Percentiles rank a stretch among this genome's conserved stretches.
These are phyloP conservation scores for Trichothecium sympodiale DNA, from an alignment of 2,329 filamentous ascomycete species.

Conservation along the genomic window DNA sequence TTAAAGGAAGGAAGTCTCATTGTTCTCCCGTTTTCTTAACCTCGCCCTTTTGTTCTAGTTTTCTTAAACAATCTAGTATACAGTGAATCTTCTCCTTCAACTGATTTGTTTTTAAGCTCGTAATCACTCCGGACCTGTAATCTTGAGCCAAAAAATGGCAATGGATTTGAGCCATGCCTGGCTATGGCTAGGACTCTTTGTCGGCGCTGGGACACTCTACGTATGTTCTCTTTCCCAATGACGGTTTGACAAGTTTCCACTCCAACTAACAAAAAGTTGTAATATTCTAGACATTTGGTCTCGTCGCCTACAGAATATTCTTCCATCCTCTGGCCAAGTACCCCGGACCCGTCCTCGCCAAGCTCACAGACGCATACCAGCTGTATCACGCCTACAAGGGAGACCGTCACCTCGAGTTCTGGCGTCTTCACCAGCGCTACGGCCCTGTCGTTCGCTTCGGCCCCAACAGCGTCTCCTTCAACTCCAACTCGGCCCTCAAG, in stretches of 20 bases:
- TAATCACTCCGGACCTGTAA: no score
- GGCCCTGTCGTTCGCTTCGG: slow-evolving; percentile 64
- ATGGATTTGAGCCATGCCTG: slow-evolving; percentile 22
- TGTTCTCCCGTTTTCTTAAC: neutral
- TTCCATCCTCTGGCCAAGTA: slow-evolving; percentile 56
- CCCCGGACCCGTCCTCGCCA: slow-evolving; percentile 52
- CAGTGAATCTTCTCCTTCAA: neutral
- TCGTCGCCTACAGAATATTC: slow-evolving; percentile 45
- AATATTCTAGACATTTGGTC: slow-evolving; percentile 20
- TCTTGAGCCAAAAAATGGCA: slow-evolving; percentile 13
- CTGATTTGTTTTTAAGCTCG: no score
- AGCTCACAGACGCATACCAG: slow-evolving; percentile 52
- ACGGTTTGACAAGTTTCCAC: neutral
- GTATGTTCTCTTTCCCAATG: slow-evolving; percentile 19
- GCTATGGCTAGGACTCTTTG: slow-evolving; percentile 27
- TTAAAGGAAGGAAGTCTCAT: neutral
- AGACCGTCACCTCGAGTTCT: slow-evolving; percentile 63
- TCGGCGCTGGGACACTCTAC: slow-evolving; percentile 24
- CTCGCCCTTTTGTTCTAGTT: neutral
- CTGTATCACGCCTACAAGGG: slow-evolving; percentile 67
- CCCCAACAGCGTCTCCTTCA: slow-evolving; percentile 68
- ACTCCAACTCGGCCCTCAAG: slow-evolving; percentile 56
- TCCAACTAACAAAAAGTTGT: neutral
- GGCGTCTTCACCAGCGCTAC: slow-evolving; percentile 59
- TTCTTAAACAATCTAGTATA: no score